Conservation (phyloP, 352 stramenopile genomes). For the Pythium graminicola region DNA sequence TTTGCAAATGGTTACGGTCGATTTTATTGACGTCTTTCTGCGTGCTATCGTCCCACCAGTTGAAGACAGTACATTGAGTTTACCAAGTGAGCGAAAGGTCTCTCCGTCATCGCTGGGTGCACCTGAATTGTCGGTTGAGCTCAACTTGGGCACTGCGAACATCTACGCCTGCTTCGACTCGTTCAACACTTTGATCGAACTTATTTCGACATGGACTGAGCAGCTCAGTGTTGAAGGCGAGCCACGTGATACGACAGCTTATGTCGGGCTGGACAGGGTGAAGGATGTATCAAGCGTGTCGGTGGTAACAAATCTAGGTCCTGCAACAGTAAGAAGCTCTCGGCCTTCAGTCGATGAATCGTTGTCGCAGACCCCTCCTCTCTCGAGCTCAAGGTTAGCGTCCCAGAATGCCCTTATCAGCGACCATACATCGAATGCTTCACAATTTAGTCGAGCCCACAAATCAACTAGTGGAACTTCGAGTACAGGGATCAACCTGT, state of each 20-base stretch:
- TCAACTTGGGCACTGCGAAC: slow-evolving; percentile 79
- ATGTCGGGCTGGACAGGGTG: slow-evolving; percentile 63
- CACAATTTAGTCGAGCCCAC: slow-evolving; percentile 1
- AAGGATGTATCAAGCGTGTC: slow-evolving; percentile 54
- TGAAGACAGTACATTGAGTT: background rate
- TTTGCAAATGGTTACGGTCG: slow-evolving; percentile 78
- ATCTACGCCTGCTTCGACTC: slow-evolving; percentile 88
- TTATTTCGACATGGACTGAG: slow-evolving; percentile 62
- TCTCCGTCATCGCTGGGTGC: slow-evolving; percentile 36
- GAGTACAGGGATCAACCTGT: slow-evolving; percentile 36
- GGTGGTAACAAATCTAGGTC: slow-evolving; percentile 59
- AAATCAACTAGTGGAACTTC: slow-evolving; percentile 1
- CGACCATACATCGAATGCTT: background rate
- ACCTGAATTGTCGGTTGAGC: slow-evolving; percentile 71
- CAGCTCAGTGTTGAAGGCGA: slow-evolving; percentile 55
- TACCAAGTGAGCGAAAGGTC: slow-evolving; percentile 18
- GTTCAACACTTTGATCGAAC: slow-evolving; percentile 78
- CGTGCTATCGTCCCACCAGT: slow-evolving; percentile 47
- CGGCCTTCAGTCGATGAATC: slow-evolving; percentile 15
- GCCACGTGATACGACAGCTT: slow-evolving; percentile 63
- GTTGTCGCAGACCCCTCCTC: slow-evolving; percentile 9
- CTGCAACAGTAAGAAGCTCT: slow-evolving; percentile 18
- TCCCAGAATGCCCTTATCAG: slow-evolving; percentile 4
- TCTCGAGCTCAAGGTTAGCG: slow-evolving; percentile 5
- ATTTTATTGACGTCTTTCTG: slow-evolving; percentile 81